Percentiles rank a stretch among this genome's conserved stretches.
These are phyloP conservation scores for Corrigiola litoralis DNA, from an alignment of 179 eudicot species.

Conservation along the genomic window DNA sequence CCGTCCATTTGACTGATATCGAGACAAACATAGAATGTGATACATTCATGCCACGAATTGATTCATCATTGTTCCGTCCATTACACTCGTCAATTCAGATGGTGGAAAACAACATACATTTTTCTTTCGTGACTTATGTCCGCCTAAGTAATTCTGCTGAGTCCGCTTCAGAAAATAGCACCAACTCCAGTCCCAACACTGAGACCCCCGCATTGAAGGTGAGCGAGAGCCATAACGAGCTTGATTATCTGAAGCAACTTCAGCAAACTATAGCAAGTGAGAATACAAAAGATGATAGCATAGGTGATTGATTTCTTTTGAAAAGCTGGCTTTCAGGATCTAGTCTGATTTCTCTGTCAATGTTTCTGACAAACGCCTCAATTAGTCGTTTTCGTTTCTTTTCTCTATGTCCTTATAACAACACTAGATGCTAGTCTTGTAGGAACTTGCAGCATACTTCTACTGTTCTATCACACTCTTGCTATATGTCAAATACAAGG, in stretches of 20 bases:
- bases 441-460: too few relatives aligned
- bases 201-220: neutral
- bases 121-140: constrained; percentile 20
- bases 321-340: neutral
- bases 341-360: too few relatives aligned
- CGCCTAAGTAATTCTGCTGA: neutral
- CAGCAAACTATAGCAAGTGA: neutral
- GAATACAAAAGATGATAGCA: neutral
- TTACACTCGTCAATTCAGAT: constrained; percentile 14
- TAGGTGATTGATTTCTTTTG: neutral
- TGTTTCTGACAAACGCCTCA: too few relatives aligned
- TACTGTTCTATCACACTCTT: too few relatives aligned
- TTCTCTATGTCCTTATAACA: too few relatives aligned
- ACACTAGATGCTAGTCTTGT: too few relatives aligned
- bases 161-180: neutral
- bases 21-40: constrained; percentile 22
- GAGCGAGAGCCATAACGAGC: neutral
- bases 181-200: neutral
- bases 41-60: constrained; percentile 25
- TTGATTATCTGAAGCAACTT: constrained; percentile 10
- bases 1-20: constrained; percentile 29
- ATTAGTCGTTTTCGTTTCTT: too few relatives aligned
- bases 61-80: constrained; percentile 8
- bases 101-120: constrained; percentile 15
- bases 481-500: too few relatives aligned